These are phyloP conservation scores for Saccharomycopsis sp. DNA, from an alignment of 805 yeast species.

Conservation along the genomic window DNA sequence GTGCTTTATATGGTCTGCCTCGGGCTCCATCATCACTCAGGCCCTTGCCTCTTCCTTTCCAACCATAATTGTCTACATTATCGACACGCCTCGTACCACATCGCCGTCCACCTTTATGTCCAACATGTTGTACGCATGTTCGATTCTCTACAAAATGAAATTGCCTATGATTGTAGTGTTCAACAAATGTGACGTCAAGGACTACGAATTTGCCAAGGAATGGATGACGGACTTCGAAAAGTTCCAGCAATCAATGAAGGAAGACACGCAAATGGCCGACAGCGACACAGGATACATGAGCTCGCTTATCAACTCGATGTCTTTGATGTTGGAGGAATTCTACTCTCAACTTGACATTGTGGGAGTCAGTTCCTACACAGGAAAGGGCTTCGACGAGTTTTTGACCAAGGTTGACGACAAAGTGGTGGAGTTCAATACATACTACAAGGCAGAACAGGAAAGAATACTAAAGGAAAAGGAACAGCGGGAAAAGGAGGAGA, in stretches of 20 bases:
- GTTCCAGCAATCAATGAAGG: conserved; percentile 71
- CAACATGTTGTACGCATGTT: conserved; percentile 97
- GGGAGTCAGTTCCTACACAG: conserved; percentile 89
- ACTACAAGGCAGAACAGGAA: conserved; percentile 81
- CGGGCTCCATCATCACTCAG: conserved; percentile 94
- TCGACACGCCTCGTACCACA: conserved; percentile 91
- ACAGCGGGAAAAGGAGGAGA: conserved; percentile 63
- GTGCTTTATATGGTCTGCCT: conserved; percentile 97
- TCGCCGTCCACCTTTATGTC: conserved; percentile 97
- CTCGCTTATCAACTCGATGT: conserved; percentile 89
- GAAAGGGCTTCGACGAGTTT: conserved; percentile 90
- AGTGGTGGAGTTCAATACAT: conserved; percentile 79
- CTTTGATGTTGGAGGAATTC: conserved; percentile 92
- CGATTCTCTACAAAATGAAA: conserved; percentile 90
- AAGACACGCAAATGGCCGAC: conserved; percentile 60
- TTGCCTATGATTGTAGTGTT: conserved; percentile 95
- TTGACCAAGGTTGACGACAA: conserved; percentile 77
- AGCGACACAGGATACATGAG: conserved; percentile 88
- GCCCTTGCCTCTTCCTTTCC: conserved; percentile 95
- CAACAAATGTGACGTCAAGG: conserved; percentile 86
- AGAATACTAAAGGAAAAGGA: conserved; percentile 69
- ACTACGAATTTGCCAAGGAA: conserved; percentile 80
- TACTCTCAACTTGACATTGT: conserved; percentile 89
- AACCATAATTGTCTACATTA: conserved; percentile 89
- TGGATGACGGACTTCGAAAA: conserved; percentile 98